Base-by-base conservation (phyloP, 2,329 filamentous ascomycete species). In the Colletotrichum sp. region DNA sequence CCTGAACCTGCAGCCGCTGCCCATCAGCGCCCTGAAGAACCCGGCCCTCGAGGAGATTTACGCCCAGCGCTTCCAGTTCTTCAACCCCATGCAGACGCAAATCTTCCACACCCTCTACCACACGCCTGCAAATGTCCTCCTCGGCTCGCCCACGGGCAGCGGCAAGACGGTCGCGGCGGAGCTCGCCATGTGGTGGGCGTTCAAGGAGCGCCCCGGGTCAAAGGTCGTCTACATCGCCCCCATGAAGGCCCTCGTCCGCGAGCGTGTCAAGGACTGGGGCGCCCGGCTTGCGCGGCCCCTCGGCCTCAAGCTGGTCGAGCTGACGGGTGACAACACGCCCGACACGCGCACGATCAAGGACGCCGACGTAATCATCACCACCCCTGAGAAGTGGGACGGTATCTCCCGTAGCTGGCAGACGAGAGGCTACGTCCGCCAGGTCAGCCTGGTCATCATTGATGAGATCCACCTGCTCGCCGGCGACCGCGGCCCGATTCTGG, bases 351-450 rank as follows among this genome's bases (percentile, higher is more conserved):
- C 96, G 0, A 99, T 99, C 80, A 92, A 96, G 80, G 94, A 99
- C 82, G 97, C 97, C 5, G 97, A 99, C 83, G 95, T 99, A 77
- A 99, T 99, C 80, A 96, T 99, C 81, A 99, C 97, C 0, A 99
- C 98, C 0, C 98, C 97, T n/a, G 97, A 99, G 86, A 99, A 99
- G 84, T 99, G 97, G 97, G 98, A 99, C 83, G 98, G 98, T 91
- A 99, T 99, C 80, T 98, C 95, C 80, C 95, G 97, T 91, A 98
- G 95, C 82, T 99, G 98, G 97, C 96, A 99, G 84, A 99, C 96
- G 7, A 94, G 97, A 92, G 95, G 95, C 76, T 99, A 99, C 80
- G 97, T 99, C 55, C 93, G 96, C 68, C 94, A 98, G 85, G 97
- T 99, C 76, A 96, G 96, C 76, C 88, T 99, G 18, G 97, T 99